Percentiles rank a stretch among this genome's conserved stretches.
These are phyloP conservation scores for Solanum ossicruentum DNA, from an alignment of 257 asterid species.

Conservation along the genomic window DNA sequence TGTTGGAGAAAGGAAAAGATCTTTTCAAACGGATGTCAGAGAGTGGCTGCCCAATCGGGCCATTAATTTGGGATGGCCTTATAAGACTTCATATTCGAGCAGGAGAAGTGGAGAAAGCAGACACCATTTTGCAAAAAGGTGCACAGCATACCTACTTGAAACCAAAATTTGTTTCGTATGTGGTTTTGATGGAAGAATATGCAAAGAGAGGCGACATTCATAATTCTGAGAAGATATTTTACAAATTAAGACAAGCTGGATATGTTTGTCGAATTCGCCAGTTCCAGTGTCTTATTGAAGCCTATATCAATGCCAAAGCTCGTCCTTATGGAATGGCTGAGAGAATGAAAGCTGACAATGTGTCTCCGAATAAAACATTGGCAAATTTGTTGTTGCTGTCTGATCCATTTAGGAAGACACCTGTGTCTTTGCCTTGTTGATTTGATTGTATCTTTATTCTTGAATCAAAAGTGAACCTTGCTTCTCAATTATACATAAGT, in stretches of 20 bases:
- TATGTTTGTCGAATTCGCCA: constrained; percentile 21
- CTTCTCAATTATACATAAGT: too few species aligned
- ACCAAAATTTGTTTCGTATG: constrained; percentile 42
- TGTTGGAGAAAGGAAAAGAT: constrained; percentile 54
- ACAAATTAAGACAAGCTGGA: constrained; percentile 36
- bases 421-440: constrained; percentile 20
- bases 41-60: constrained; percentile 31
- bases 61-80: constrained; percentile 48
- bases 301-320: constrained; percentile 37
- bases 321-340: constrained; percentile 57
- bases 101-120: constrained; percentile 65
- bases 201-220: constrained; percentile 54
- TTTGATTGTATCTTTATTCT: not conserved
- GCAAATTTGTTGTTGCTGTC: constrained; percentile 22
- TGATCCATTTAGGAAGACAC: constrained; percentile 35
- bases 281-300: constrained; percentile 34
- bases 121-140: constrained; percentile 30
- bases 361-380: constrained; percentile 23
- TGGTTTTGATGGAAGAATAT: constrained; percentile 36
- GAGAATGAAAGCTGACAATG: constrained; percentile 52
- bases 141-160: constrained; percentile 15
- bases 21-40: constrained; percentile 54
- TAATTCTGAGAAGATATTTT: constrained; percentile 47
- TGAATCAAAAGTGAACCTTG: not conserved
- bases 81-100: constrained; percentile 46